phyloP scores from a whole-genome alignment of 148 eudicot genomes.

The Cornus controversa region DNA sequence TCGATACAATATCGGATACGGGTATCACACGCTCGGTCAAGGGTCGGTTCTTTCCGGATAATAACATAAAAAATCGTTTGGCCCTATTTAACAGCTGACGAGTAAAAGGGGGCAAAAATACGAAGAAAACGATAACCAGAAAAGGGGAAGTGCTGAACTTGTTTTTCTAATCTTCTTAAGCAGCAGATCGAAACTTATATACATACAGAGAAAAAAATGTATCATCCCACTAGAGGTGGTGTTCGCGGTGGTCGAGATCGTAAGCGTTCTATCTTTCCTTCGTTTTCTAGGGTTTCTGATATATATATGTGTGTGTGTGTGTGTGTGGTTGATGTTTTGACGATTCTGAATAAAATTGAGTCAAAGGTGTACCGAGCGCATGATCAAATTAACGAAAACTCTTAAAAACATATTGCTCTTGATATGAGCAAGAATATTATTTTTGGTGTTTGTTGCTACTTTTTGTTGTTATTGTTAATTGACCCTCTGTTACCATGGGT shows the following conservation, averaged over 20 bases:
- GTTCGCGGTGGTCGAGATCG: conserved; percentile 99
- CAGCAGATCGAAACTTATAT: neutral
- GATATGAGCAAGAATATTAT: neutral
- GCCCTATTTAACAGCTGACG: too few relatives aligned
- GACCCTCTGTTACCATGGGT: too few relatives aligned
- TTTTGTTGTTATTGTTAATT: too few relatives aligned
- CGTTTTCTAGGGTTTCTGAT: conserved; percentile 21
- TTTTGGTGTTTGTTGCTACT: too few relatives aligned
- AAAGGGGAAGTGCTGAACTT: too few relatives aligned
- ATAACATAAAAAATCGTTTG: too few relatives aligned
- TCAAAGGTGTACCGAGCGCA: neutral
- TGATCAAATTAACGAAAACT: neutral
- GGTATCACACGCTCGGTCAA: too few relatives aligned
- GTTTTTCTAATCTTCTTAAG: too few relatives aligned
- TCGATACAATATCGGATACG: too few relatives aligned
- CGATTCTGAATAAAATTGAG: neutral
- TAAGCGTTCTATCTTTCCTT: conserved; percentile 33
- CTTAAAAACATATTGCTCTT: too few relatives aligned
- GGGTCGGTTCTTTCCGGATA: too few relatives aligned
- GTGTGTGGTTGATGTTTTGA: neutral
- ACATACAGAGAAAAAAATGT: conserved; percentile 37
- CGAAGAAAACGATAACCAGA: neutral
- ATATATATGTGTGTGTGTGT: neutral
- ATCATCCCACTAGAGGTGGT: conserved; percentile 93
- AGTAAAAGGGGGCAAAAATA: neutral